phyloP scores from a whole-genome alignment of 2,329 filamentous ascomycete genomes.

The Coniochaeta sp. region DNA sequence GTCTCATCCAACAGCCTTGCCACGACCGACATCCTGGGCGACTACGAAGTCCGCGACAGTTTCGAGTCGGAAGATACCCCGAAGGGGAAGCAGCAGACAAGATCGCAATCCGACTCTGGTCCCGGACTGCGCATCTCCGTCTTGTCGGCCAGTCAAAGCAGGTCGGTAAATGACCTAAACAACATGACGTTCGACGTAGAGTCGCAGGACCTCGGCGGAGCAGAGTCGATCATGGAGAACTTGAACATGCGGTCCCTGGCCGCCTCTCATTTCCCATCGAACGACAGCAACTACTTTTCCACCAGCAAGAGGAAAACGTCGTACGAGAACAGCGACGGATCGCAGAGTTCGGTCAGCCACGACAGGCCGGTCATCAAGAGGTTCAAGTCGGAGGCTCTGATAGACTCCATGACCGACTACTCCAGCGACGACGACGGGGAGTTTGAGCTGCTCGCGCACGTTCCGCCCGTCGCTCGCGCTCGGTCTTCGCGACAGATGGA shows the following conservation, averaged over 20 bases:
- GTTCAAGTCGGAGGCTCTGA: constrained; percentile 41
- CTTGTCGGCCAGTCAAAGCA: constrained; percentile 20
- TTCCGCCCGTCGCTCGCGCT: constrained; percentile 40
- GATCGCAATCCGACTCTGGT: constrained; percentile 11
- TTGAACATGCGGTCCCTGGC: constrained; percentile 33
- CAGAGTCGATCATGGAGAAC: constrained; percentile 35
- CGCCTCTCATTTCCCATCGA: constrained; percentile 15
- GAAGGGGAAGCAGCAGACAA: constrained; percentile 11
- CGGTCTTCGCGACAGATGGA: constrained; percentile 51
- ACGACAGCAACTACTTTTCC: constrained; percentile 19
- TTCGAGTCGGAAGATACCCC: constrained; percentile 37
- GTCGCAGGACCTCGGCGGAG: constrained; percentile 48
- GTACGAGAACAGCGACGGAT: constrained; percentile 44
- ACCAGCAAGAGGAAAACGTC: constrained; percentile 50
- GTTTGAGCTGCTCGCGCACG: constrained; percentile 35
- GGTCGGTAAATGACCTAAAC: constrained; percentile 41
- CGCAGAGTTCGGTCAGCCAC: constrained; percentile 22
- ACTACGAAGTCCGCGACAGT: constrained; percentile 35
- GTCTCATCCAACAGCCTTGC: constrained; percentile 22
- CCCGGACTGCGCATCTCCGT: constrained; percentile 12
- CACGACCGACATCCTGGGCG: constrained; percentile 27
- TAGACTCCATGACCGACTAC: constrained; percentile 26
- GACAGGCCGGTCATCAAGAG: constrained; percentile 46
- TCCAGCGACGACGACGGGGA: constrained; percentile 31
- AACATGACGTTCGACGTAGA: constrained; percentile 43